Evolutionary conservation across 108 stramenopile genomes (phyloP), one percentile per base, ranked within the genome.

Genomic region (Discostella pseudostelligera): DNA sequence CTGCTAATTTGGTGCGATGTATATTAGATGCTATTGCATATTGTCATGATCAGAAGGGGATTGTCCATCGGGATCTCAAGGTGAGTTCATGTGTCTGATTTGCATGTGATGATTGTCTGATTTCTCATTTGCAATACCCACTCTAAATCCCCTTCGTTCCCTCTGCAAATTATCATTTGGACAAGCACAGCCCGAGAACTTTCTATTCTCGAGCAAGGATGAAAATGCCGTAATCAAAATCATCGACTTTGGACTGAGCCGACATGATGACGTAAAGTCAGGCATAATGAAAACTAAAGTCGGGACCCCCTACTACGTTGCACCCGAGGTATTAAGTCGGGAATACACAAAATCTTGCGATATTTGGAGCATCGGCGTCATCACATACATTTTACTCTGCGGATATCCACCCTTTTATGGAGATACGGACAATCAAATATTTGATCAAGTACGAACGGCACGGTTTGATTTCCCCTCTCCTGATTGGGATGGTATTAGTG

Each of bases 51-150:
- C 81, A 79, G 22, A 94, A 91, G 74, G 79, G 75, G 13, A 92
- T 92, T 76, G 90, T 91, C n/a, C 99, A 99, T 74, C 84, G 99
- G 1, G 99, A 99, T 79, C 78, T 99, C 47, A 99, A 99, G 32
- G 32, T n/a, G n/a, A n/a, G n/a, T 32, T 32, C 32, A 5, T 32
- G 5, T 32, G 3, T 72, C 92, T 87, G 5, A 32, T 5, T n/a
- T n/a, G n/a, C n/a, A n/a, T n/a, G n/a, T 32, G 32, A 5, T 32
- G 5, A 32, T 32, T 32, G 5, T 32, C 5, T 32, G 5, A 3
- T 32, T 3, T 32, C 5, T 32, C 32, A 5, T 32, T 32, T 32
- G 32, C 3, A 5, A 32, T 32, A n/a, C 32, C 32, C 3, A 32
- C 32, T 32, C 3, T 5, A 3, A 32, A 32, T 32, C 32, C 5